Evolutionary conservation across 116 monocot genomes (phyloP), one percentile per base, ranked within the genome.

Genomic region (Posidonia oceanica): DNA sequence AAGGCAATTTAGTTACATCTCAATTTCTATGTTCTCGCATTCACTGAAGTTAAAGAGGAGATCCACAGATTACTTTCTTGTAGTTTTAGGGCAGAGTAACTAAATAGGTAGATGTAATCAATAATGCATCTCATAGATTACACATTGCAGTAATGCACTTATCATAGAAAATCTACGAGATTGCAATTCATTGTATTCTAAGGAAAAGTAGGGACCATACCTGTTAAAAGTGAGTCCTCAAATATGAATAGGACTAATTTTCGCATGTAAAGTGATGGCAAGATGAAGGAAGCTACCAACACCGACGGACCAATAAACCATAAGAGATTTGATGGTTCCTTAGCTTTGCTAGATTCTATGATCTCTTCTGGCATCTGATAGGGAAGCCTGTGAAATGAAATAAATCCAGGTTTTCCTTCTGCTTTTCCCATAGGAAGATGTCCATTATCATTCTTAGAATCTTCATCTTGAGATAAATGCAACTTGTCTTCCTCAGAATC

Each of bases 191-290:
- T 64, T 29, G 38, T 17, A 29, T 54, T 73, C 38, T 14, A 63
- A 58, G 39, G 5, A 71, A 58, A 64, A 29, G 29, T 54, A 55
- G 17, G 11, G 15, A 3, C 20, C 14, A 48, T 77, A 94, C 94
- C 94, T 82, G 90, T 91, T 64, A 94, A 79, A 68, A 94, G 81
- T 60, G 94, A 94, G 77, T 94, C 94, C 66, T 94, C 94, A 73
- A 87, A 84, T 39, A 94, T 36, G 20, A 79, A 52, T 36, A 90
- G 87, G 44, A 94, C 66, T 73, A 91, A 70, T 74, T 81, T 82
- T 37, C 94, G 77, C 77, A 94, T 67, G 77, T 86, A 94, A 84
- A 94, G 83, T 62, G 91, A 88, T 75, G 94, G 94, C n/a, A 90
- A 71, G 56, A 94, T 86, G 69, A 94, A 81, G 52, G 88, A 94